These are phyloP conservation scores for Pseudozyma sp. DNA, from an alignment of 1,284 basidiomycete genomes.

Conservation along the genomic window DNA sequence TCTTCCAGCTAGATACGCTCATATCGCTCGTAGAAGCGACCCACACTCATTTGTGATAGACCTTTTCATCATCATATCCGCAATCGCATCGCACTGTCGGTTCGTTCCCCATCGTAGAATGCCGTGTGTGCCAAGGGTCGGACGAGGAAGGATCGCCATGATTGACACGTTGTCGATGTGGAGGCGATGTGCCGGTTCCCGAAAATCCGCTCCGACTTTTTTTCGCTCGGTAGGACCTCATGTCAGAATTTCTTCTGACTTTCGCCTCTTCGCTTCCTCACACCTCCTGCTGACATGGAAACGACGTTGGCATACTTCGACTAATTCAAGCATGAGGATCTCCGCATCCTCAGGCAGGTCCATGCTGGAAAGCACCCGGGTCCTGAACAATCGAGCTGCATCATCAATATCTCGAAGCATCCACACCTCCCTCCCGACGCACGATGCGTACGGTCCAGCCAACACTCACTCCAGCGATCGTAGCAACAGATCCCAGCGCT, in stretches of 20 bases:
- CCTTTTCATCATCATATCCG: not conserved
- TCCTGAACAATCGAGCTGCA: not conserved
- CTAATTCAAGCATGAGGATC: constrained; percentile 10
- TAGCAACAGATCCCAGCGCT: not conserved
- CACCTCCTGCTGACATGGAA: not conserved
- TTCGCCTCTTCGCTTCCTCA: not conserved
- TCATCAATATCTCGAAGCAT: not conserved
- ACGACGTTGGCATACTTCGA: too few relatives aligned
- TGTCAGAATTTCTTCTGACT: constrained; percentile 5
- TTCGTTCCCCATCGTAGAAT: not conserved
- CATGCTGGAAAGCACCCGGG: constrained; percentile 7
- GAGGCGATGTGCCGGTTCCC: not conserved
- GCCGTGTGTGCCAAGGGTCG: too few relatives aligned
- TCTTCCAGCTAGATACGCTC: not conserved
- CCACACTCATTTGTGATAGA: not conserved
- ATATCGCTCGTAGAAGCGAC: too few relatives aligned
- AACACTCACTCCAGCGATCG: not conserved
- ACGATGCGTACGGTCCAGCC: not conserved
- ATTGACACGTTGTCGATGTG: not conserved
- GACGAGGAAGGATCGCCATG: not conserved
- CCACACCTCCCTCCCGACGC: not conserved
- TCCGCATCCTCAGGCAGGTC: constrained; percentile 1
- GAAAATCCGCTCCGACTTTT: not conserved
- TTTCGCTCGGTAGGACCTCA: not conserved
- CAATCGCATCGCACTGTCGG: constrained; percentile 1